Conservation (phyloP, 306 rosid genomes). For the Mucuna pruriens region DNA sequence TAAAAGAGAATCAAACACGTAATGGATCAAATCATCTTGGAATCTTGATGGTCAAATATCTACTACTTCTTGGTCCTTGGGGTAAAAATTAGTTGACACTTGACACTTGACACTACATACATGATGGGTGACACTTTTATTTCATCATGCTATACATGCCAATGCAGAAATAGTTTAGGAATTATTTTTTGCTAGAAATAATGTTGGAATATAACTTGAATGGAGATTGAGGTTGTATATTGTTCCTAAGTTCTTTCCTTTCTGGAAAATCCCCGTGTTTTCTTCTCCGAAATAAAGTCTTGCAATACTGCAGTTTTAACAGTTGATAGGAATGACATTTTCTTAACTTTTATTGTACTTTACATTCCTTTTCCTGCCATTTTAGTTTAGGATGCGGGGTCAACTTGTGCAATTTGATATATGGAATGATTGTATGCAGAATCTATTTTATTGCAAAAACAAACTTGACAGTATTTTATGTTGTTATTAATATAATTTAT, state of each 20-base stretch:
- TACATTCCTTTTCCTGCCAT: neutral
- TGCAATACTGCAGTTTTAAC: neutral
- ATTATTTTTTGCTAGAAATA: neutral
- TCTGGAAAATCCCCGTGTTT: neutral
- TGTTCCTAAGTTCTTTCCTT: neutral
- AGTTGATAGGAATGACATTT: neutral
- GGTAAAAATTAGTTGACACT: neutral
- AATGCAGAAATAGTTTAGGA: neutral
- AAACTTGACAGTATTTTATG: neutral
- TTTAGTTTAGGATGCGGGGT: conserved; percentile 17
- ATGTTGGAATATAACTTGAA: neutral
- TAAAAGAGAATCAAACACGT: neutral
- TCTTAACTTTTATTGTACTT: neutral
- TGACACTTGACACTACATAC: conserved; percentile 1
- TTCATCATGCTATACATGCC: conserved; percentile 8
- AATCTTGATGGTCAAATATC: conserved; percentile 10
- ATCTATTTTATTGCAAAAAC: conserved; percentile 19
- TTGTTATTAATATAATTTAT: conserved; percentile 5
- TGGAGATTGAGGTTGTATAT: neutral
- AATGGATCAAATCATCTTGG: neutral
- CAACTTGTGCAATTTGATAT: conserved; percentile 19
- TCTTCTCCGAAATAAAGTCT: neutral
- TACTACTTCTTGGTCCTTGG: neutral
- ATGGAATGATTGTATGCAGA: conserved; percentile 3
- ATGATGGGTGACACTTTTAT: neutral